Evolutionary conservation across 108 stramenopile genomes (phyloP), one percentile per base, ranked within the genome.

Genomic region (Fragilariopsis cylindrus): DNA sequence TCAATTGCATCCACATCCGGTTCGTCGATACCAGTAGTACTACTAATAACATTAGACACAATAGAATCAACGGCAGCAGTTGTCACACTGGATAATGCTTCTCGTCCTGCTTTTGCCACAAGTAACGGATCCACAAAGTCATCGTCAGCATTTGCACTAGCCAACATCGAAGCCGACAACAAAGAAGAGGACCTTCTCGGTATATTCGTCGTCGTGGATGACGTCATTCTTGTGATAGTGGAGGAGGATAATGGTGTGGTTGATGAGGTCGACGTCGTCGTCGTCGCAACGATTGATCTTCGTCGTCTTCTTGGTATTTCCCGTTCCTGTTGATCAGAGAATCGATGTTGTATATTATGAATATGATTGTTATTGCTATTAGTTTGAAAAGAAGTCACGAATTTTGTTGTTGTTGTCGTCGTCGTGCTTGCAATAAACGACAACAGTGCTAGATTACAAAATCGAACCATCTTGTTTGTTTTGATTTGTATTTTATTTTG

Each of bases 1-100:
- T 76, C 79, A 44, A 66, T 64, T 57, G 80, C 88, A 21, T 83
- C 79, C 53, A 72, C 57, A 57, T 84, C 87, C 19, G 74, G 81
- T 49, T 82, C 78, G 63, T 75, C 80, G 9, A 74, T 49, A 50
- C 54, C 11, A 30, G 30, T 30, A 30, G 30, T 30, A 30, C 30
- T 30, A 30, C 30, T 30, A 54, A 55, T 48, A 30, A 80, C 69
- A 7, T 13, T 68, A 68, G 46, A 69, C 0, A 62, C 69, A 55
- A 71, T 47, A 11, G 44, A 57, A 57, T 72, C 77, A 1, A 70
- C 67, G 16, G 77, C 77, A 8, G 70, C 77, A 43, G 66, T 78
- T 15, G 76, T 77, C 44, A 71, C 69, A 55, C 57, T 69, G 0
- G 62, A 63, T 13, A 63, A n/a, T 5, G 1, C 43, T 3, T 63